phyloP scores from a whole-genome alignment of 78 protist species.

The Dictyostelium intermedium region DNA sequence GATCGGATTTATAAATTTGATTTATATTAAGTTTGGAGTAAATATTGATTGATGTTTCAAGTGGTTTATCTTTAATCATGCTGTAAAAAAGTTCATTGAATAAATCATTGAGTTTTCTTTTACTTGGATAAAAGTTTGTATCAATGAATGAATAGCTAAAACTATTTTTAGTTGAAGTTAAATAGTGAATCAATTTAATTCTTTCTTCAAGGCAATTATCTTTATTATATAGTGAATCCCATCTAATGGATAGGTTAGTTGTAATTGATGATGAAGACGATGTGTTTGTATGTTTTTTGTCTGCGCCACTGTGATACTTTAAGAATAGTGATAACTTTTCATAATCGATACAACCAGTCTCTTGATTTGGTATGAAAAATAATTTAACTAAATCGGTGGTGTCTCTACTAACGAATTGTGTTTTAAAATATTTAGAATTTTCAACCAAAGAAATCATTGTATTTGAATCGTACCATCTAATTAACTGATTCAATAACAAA shows the following conservation, averaged over 20 bases:
- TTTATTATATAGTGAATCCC: neutral
- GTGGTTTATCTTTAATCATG: neutral
- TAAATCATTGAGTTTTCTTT: too few relatives aligned
- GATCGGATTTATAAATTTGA: neutral
- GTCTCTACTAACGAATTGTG: neutral
- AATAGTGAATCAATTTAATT: neutral
- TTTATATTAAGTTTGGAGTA: neutral
- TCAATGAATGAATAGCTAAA: too few relatives aligned
- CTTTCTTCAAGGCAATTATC: neutral
- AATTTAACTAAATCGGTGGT: neutral
- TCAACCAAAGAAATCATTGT: neutral
- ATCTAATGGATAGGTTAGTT: neutral
- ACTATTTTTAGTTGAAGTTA: too few relatives aligned
- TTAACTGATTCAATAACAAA: neutral
- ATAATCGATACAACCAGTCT: neutral
- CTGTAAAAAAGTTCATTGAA: neutral
- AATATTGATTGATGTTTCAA: neutral
- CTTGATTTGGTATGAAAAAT: neutral
- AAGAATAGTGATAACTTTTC: neutral
- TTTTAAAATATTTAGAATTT: neutral
- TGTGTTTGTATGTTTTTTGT: too few relatives aligned
- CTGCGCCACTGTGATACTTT: neutral
- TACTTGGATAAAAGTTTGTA: too few relatives aligned
- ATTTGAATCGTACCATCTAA: neutral
- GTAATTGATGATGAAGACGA: too few relatives aligned